phyloP scores from a whole-genome alignment of 257 asterid genomes.

The Nicotiana undulata region DNA sequence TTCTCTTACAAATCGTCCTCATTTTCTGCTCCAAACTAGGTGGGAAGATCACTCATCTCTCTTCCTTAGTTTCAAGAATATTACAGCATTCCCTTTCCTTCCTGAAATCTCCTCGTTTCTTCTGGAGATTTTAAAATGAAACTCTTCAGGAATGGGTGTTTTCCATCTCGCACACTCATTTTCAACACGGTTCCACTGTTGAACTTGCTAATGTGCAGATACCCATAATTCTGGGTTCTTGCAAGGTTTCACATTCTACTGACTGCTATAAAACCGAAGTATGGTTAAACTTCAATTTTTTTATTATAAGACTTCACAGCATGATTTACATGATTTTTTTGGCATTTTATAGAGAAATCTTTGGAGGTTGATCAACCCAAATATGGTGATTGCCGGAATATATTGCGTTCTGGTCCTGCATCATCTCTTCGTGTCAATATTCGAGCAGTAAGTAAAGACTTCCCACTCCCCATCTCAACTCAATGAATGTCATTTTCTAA shows the following conservation, averaged over 20 bases:
- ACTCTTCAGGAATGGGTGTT: background rate
- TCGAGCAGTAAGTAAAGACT: constrained; percentile 74
- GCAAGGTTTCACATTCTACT: background rate
- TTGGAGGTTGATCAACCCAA: constrained; percentile 62
- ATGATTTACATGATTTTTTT: constrained; percentile 10
- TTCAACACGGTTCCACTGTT: background rate
- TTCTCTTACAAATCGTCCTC: background rate
- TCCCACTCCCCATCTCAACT: background rate
- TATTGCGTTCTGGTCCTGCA: constrained; percentile 93
- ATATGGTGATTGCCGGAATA: constrained; percentile 71
- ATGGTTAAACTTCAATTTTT: background rate
- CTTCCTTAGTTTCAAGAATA: background rate
- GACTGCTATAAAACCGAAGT: background rate
- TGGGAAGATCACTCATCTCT: background rate
- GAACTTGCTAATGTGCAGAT: background rate
- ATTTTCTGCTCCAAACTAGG: background rate
- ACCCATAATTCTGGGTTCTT: background rate
- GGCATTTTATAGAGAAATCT: constrained; percentile 38
- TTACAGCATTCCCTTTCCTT: background rate
- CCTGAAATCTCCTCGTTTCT: background rate
- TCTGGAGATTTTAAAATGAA: background rate
- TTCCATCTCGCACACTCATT: background rate
- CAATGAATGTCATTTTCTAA: background rate
- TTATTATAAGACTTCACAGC: background rate
- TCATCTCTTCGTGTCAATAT: constrained; percentile 83